Evolutionary conservation across 2,329 filamentous ascomycete genomes (phyloP), one percentile per base, ranked within the genome.

Genomic region (Periconia sp.): DNA sequence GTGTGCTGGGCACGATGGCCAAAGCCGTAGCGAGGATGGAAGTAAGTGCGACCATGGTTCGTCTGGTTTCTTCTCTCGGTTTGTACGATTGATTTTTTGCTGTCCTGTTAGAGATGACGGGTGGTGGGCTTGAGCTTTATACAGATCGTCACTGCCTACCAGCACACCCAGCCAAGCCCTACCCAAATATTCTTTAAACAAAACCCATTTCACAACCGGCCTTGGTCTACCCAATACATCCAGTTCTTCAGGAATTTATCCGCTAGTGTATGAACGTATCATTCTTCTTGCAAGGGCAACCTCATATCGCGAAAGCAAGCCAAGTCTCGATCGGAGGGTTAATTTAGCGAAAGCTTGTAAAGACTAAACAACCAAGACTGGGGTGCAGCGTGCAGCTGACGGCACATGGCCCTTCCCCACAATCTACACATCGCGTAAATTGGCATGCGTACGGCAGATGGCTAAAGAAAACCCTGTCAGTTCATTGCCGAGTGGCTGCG

Each of bases 311-410:
- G 45, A 53, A 43, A 23, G 49, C 41, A 44, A 23, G 48, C 52
- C 48, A 57, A 53, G 52, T 15, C 42, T 53, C 19, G 23, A 31
- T 41, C 40, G 46, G 55, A 55, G 42, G 45, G 45, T 5, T 47
- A 42, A 37, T 37, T 37, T 37, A 37, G 33, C 33, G 33, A 37
- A 52, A 55, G 49, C 45, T 55, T 45, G 50, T 47, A 51, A 47
- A 52, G 20, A 37, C 46, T 47, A 55, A 23, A 48, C 43, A n/a
- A 53, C 55, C 48, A 55, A 57, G 54, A 54, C 54, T 46, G 54
- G 54, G 54, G 54, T 57, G 52, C 54, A 54, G 52, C 49, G 51
- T 43, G 23, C 46, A 18, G 30, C 43, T 30, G 35, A 48, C 27
- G 40, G 27, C 40, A 47, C 47, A 50, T 44, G 49, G 42, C 42